Evolutionary conservation across 2,329 filamentous ascomycete species (phyloP).

Genomic region (Neoascochyta sp.): DNA sequence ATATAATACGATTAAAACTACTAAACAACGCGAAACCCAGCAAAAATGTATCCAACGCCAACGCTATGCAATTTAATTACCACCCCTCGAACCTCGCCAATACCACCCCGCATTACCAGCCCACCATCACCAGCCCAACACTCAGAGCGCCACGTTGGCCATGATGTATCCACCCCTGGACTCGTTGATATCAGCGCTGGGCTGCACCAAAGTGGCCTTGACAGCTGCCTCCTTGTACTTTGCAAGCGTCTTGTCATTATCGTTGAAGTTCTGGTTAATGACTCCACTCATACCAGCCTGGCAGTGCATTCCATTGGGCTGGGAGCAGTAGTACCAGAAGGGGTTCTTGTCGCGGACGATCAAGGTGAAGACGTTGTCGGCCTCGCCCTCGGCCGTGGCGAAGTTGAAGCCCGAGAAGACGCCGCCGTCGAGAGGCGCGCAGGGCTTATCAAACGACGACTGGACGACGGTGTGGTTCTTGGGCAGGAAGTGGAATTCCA

Average conservation of each 20-base stretch:
- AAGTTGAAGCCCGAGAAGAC: conserved; percentile 64
- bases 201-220: conserved; percentile 19
- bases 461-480: conserved; percentile 73
- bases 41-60: no score
- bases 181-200: conserved; percentile 12
- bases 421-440: conserved; percentile 54
- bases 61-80: background rate
- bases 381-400: conserved; percentile 39
- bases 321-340: conserved; percentile 75
- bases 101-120: background rate
- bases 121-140: background rate
- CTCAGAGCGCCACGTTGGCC: conserved; percentile 24
- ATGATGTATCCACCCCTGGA: conserved; percentile 22
- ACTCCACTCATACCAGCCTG: conserved; percentile 70
- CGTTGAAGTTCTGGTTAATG: conserved; percentile 53
- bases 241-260: conserved; percentile 23
- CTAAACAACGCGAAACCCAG: no score
- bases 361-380: conserved; percentile 58
- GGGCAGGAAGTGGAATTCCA: conserved; percentile 51
- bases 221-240: conserved; percentile 28
- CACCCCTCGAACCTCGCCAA: background rate
- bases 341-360: conserved; percentile 64
- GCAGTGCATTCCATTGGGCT: conserved; percentile 61
- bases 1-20: no score
- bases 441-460: conserved; percentile 68